Evolutionary conservation across 345 rosid genomes (phyloP).

Genomic region (Bruguiera gymnorhiza): DNA sequence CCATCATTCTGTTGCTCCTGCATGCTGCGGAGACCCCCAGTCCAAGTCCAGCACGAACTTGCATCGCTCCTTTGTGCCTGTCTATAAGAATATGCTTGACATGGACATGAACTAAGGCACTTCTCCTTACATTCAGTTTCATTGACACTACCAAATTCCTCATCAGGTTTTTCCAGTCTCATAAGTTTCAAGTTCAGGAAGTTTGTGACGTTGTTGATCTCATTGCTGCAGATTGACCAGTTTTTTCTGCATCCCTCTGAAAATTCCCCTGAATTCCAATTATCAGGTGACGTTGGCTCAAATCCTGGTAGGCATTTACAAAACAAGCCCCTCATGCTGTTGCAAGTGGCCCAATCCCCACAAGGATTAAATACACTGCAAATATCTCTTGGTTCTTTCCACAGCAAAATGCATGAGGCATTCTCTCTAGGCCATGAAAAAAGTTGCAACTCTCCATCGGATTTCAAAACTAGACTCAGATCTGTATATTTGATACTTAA

Average conservation of each 20-base stretch:
- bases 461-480: slow-evolving; percentile 37
- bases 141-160: rapidly evolving
- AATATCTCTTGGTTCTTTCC: slow-evolving; percentile 34
- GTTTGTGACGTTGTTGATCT: background rate
- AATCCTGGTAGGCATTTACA: slow-evolving; percentile 54
- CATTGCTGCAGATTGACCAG: background rate
- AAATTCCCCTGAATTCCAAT: slow-evolving; percentile 26
- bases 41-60: slow-evolving; percentile 57
- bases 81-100: slow-evolving; percentile 34
- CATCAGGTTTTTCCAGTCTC: slow-evolving; percentile 6
- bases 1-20: slow-evolving; percentile 44
- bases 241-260: slow-evolving; percentile 34
- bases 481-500: too few relatives aligned
- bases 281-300: slow-evolving; percentile 15
- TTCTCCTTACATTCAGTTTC: slow-evolving; percentile 3
- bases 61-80: background rate
- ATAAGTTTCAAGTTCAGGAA: slow-evolving; percentile 22
- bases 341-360: slow-evolving; percentile 45
- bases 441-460: slow-evolving; percentile 32
- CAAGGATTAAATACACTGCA: slow-evolving; percentile 35
- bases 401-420: slow-evolving; percentile 24
- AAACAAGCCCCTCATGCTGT: slow-evolving; percentile 1
- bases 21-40: slow-evolving; percentile 44
- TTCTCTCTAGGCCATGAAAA: background rate
- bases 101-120: slow-evolving; percentile 22